Evolutionary conservation across 352 stramenopile species (phyloP), one percentile per base, ranked within the genome.

Genomic region (Phytophthora ohioensis): DNA sequence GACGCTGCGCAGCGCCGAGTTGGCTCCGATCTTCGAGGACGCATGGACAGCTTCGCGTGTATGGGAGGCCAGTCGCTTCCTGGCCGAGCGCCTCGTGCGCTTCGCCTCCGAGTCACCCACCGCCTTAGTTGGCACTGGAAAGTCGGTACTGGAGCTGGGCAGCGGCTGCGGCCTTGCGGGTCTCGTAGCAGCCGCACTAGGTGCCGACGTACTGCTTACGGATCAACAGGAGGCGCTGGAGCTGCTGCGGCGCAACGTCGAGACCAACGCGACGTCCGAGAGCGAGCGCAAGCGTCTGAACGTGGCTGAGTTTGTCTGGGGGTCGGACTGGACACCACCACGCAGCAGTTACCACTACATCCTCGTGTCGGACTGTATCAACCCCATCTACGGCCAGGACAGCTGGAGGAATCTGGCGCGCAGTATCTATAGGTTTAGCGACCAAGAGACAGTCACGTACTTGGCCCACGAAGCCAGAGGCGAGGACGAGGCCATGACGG

Each of bases 301-400:
- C 4, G 78, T 90, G 54, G 56, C 54, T 32, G 82, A 95, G 69
- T 92, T 90, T 53, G 73, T 69, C 13, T 95, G 88, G 88, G 88
- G 85, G 38, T 81, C 77, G 2, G 58, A 74, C 17, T 21, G 38
- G n/a, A 42, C 47, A 39, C 35, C 60, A 5, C 70, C 88, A 9
- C 69, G 66, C 38, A 71, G 52, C 31, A 78, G 64, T 30, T 92
- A 75, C 56, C 62, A 79, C 62, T 92, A 85, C 73, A 87, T 95
- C 55, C 69, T 95, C 51, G 69, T 94, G 21, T 95, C 88, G 4
- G 88, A 95, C 65, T 95, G 88, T 58, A 94, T 95, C 62, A 95
- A 95, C 49, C 86, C 88, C 52, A 93, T 95, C 61, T 95, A 95
- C 70, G 88, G 87, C 42, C 67, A 76, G 57, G 80, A 94, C 32